Conservation (phyloP, 768 basidiomycete species). For the Phlegmacium glaucopus region DNA sequence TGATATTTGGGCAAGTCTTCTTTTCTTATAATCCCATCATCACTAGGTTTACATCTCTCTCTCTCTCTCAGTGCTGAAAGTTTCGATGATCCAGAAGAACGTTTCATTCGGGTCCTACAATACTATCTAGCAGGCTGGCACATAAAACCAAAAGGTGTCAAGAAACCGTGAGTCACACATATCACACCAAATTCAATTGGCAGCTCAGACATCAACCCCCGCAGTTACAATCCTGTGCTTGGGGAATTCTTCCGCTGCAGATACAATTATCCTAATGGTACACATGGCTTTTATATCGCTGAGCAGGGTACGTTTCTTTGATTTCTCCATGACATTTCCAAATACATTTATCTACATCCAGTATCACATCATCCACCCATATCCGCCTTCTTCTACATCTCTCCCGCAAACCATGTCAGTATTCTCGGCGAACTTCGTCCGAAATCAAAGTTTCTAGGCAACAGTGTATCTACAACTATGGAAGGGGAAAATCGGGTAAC, state of each 20-base stretch:
- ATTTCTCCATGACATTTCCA: conserved; percentile 1
- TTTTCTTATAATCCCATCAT: conserved; percentile 3
- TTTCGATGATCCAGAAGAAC: conserved; percentile 80
- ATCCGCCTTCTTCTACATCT: conserved; percentile 94
- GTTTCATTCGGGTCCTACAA: conserved; percentile 86
- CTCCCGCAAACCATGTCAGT: conserved; percentile 81
- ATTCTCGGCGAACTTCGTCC: conserved; percentile 94
- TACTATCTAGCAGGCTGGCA: conserved; percentile 99
- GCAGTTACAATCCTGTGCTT: conserved; percentile 92
- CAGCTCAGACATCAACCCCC: conserved; percentile 1
- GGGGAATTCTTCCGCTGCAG: conserved; percentile 98
- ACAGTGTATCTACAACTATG: conserved; percentile 94
- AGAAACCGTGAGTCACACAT: conserved; percentile 82
- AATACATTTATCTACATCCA: conserved; percentile 27
- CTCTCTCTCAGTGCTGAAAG: conserved; percentile 60
- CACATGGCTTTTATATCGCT: conserved; percentile 92
- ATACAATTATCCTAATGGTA: conserved; percentile 88
- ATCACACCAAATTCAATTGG: conserved; percentile 3
- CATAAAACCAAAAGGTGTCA: conserved; percentile 98
- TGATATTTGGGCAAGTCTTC: conserved; percentile 81
- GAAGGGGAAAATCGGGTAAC: conserved; percentile 92
- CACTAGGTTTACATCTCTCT: not conserved
- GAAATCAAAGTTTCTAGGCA: conserved; percentile 95
- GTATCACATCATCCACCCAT: conserved; percentile 95
- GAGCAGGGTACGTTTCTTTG: conserved; percentile 70